Evolutionary conservation across 1,284 basidiomycete genomes (phyloP).

Genomic region (Heterobasidion irregulare): DNA sequence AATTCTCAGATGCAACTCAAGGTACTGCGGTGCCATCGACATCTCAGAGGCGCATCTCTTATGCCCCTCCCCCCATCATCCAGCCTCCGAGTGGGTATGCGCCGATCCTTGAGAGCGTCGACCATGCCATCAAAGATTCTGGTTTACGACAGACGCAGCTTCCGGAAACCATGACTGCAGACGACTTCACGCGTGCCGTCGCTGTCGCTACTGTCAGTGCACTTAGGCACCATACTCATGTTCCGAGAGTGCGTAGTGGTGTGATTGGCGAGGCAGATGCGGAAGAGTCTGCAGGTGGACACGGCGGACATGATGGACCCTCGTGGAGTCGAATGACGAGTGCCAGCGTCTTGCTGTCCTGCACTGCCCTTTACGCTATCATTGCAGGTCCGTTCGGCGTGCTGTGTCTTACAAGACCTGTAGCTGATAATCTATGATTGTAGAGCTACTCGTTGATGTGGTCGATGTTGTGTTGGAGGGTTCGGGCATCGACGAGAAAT

Average conservation of each 20-base stretch:
- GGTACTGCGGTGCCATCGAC: constrained; percentile 13
- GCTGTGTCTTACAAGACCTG: no score
- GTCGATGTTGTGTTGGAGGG: constrained; percentile 92
- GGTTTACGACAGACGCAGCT: constrained; percentile 49
- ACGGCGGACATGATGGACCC: constrained; percentile 91
- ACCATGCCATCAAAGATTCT: constrained; percentile 61
- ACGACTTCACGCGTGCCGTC: constrained; percentile 87
- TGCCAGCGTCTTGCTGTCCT: constrained; percentile 80
- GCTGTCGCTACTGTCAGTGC: constrained; percentile 87
- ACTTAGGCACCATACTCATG: constrained; percentile 58
- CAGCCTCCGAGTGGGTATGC: constrained; percentile 32
- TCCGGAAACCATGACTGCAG: constrained; percentile 64
- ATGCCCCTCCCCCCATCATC: constrained; percentile 34
- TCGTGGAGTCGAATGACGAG: constrained; percentile 88
- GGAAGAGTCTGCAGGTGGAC: constrained; percentile 39
- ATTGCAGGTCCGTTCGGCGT: constrained; percentile 74
- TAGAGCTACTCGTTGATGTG: constrained; percentile 90
- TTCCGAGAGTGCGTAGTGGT: constrained; percentile 31
- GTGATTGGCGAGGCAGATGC: constrained; percentile 19
- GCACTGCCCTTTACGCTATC: constrained; percentile 90
- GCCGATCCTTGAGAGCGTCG: constrained; percentile 73
- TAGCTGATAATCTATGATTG: neutral
- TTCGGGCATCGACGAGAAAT: constrained; percentile 96
- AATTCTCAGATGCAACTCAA: constrained; percentile 13
- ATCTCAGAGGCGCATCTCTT: constrained; percentile 45